Evolutionary conservation across 2,329 filamentous ascomycete genomes (phyloP), one percentile per base, ranked within the genome.

Genomic region (Colletotrichum costaricense): DNA sequence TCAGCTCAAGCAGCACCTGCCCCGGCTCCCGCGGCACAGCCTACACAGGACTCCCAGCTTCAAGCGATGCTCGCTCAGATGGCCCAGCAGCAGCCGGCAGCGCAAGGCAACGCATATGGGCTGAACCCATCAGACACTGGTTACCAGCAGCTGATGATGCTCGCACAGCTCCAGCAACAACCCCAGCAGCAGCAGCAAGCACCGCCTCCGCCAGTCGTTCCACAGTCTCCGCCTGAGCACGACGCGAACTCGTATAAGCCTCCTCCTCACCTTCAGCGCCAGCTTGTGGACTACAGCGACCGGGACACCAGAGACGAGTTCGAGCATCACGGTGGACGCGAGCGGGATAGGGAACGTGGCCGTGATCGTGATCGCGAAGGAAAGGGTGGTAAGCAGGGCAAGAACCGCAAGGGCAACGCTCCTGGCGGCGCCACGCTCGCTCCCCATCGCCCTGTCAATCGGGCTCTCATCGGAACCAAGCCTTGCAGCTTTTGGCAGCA

Each of bases 401-500:
- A 82, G 67, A 85, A 84, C 72, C 86, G 83, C 75, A 83, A 82
- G 78, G 80, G 79, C 38, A 76, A 76, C 42, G 74, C 74, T 16
- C 74, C 74, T 8, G 74, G 74, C 42, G 74, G 74, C 5, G 69
- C 74, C 42, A 84, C 82, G 16, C 80, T 84, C 42, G 81, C 82
- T 33, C 82, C 81, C 9, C 84, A 86, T 72, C 83, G 85, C 70
- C 83, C 84, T 22, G 83, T 81, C 74, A 90, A 93, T 77, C 88
- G 86, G 72, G 86, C 88, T 16, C 84, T 91, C 16, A 90, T 91
- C 62, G 90, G 91, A 68, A 93, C 92, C 56, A 91, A 93, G 78
- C 87, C 92, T 5, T 94, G 93, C 80, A 88, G 88, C 24, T 95
- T 94, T 80, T 94, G 87, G 86, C 87, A 89, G 71, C 89, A 93